A percentile compares a stretch with the other conserved stretches of the same genome.
Evolutionary conservation across 306 rosid genomes (phyloP).

Genomic region (Castanopsis chinensis): DNA sequence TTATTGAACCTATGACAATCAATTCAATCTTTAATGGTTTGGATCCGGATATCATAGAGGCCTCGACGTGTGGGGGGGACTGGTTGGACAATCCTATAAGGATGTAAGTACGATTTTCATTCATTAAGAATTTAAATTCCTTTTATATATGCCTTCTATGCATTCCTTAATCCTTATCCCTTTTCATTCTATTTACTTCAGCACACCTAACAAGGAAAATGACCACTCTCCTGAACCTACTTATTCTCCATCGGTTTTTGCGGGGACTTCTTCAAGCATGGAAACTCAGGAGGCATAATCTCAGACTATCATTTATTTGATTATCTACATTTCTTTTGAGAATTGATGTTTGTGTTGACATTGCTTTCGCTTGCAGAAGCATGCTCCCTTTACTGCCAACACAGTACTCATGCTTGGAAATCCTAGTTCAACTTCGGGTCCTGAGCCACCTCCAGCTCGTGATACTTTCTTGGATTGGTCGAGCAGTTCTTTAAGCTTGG

Average conservation of each 20-base stretch:
- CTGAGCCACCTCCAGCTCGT: too few relatives aligned
- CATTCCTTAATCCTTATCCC: background rate
- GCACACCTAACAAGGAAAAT: background rate
- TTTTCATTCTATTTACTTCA: background rate
- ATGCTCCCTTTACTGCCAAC: too few relatives aligned
- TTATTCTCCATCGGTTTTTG: background rate
- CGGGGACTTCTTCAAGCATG: background rate
- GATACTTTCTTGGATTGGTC: too few relatives aligned
- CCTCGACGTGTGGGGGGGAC: background rate
- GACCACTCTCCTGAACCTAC: background rate
- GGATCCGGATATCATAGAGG: background rate
- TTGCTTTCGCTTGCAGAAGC: too few relatives aligned
- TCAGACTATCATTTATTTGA: background rate
- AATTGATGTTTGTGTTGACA: too few relatives aligned
- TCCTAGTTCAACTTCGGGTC: too few relatives aligned
- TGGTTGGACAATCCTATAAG: background rate
- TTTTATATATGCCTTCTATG: background rate
- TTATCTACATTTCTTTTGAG: too few relatives aligned
- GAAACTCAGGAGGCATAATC: background rate
- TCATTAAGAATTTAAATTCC: background rate
- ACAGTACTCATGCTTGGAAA: too few relatives aligned
- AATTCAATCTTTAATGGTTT: background rate
- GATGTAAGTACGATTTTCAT: background rate
- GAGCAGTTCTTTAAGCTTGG: too few relatives aligned
- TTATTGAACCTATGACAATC: background rate